Base-by-base conservation (phyloP, 1,284 basidiomycete genomes). In the Irpex lacteus region DNA sequence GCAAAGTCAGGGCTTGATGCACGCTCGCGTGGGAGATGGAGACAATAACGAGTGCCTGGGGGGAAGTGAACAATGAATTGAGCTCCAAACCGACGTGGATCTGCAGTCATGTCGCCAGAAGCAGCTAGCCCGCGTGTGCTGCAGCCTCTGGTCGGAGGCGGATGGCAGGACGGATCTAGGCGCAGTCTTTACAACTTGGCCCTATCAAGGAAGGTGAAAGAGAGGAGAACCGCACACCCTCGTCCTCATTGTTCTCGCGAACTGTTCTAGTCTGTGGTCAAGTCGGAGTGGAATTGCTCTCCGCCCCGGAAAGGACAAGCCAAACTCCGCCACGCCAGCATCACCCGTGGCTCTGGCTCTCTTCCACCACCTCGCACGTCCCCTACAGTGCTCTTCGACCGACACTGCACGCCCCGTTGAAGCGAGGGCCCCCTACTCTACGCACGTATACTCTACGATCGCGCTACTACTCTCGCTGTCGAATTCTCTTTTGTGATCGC, bases 401-500 rank as follows among this genome's bases (percentile, higher is more conserved):
- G 7, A 56, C 6, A 18, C 19, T n/a, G 21, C 36, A 15, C 26
- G 47, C 62, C 38, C 13, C 47, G 61, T 47, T 49, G 62, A 56
- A 56, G 32, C 54, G 54, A 34, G 60, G 64, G 60, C 61, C 50
- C 19, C 56, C 60, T 66, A 66, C 57, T 66, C 65, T 66, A 66
- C 65, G 62, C 61, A 59, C 61, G 62, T 59, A 63, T 63, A 63
- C 54, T 66, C 53, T 63, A 65, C 64, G 64, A 47, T 60, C 64
- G 53, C 64, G 66, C 62, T 65, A 59, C 67, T 71, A 70, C 69
- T 69, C 70, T 77, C 72, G 76, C 76, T 77, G 72, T 77, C 74
- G 73, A 72, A 66, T 70, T 67, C 66, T 66, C 71, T 71, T 74
- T 70, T 70, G 71, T 69, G 71, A 71, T 76, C 73, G 76, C 75